phyloP scores from a whole-genome alignment of 2,329 filamentous ascomycete genomes.

The Huntiella abstrusa region DNA sequence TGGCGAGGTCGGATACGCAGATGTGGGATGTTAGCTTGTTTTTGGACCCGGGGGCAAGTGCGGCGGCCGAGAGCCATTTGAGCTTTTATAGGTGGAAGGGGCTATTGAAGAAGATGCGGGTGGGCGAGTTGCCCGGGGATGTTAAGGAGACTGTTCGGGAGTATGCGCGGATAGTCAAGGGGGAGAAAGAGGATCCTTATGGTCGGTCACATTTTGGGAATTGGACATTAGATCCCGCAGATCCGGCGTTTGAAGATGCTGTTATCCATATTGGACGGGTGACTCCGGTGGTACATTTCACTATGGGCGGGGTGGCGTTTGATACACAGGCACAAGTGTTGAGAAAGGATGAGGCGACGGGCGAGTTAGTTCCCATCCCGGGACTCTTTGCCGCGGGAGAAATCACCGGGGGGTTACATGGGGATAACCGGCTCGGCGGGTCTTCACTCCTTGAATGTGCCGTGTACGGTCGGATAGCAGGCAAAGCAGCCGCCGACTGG shows the following conservation, averaged over 20 bases:
- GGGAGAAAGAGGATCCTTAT: conserved; percentile 23
- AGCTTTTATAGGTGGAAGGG: conserved; percentile 47
- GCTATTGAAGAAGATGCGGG: conserved; percentile 35
- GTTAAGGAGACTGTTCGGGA: conserved; percentile 26
- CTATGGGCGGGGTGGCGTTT: conserved; percentile 45
- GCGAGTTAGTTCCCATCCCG: conserved; percentile 24
- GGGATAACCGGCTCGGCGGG: conserved; percentile 41
- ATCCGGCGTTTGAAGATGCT: conserved; percentile 26
- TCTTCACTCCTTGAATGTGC: conserved; percentile 44
- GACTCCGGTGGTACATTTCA: conserved; percentile 47
- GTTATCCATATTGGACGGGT: conserved; percentile 39
- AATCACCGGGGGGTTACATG: conserved; percentile 45
- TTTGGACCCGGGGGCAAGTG: conserved; percentile 37
- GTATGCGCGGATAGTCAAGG: conserved; percentile 28
- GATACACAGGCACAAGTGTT: conserved; percentile 34
- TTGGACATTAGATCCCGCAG: conserved; percentile 29
- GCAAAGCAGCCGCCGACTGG: conserved; percentile 24
- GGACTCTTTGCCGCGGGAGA: conserved; percentile 46
- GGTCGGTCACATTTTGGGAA: conserved; percentile 33
- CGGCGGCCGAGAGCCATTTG: conserved; percentile 33
- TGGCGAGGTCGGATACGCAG: neutral
- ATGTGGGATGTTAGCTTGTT: conserved; percentile 37
- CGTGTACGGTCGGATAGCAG: conserved; percentile 42
- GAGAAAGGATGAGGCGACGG: conserved; percentile 16
- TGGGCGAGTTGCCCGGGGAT: conserved; percentile 26